These are phyloP conservation scores for Russula vinacea DNA, from an alignment of 768 basidiomycete species.

Conservation along the genomic window DNA sequence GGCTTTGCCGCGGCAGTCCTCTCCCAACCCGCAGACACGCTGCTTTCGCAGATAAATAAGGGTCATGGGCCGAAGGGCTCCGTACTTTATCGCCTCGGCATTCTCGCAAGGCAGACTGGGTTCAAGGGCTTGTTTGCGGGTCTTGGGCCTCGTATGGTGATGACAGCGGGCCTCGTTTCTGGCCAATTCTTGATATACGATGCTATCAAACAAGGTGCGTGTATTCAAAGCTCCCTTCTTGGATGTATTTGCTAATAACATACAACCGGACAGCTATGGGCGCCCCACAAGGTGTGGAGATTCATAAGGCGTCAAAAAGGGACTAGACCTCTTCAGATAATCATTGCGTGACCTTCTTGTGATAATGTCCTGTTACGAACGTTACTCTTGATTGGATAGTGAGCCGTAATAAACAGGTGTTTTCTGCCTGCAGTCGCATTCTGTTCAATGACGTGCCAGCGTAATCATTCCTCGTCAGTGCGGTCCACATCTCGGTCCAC, in stretches of 20 bases:
- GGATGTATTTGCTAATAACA: slow-evolving; percentile 7
- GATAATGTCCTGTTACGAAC: not conserved
- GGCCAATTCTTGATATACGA: slow-evolving; percentile 82
- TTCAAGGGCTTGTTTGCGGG: slow-evolving; percentile 73
- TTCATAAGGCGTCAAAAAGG: slow-evolving; percentile 55
- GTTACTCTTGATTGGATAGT: not conserved
- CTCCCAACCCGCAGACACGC: slow-evolving; percentile 82
- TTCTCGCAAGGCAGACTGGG: slow-evolving; percentile 66
- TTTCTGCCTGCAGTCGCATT: not conserved
- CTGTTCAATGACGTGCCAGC: not conserved
- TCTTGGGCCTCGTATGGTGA: slow-evolving; percentile 79
- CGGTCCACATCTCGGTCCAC: not conserved
- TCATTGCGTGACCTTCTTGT: not conserved
- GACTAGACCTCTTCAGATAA: not conserved
- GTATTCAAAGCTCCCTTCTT: not conserved
- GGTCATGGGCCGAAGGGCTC: slow-evolving; percentile 76
- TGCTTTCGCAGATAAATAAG: slow-evolving; percentile 82
- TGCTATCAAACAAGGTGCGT: slow-evolving; percentile 57
- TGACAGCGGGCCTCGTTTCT: slow-evolving; percentile 78
- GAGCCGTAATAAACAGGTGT: not conserved
- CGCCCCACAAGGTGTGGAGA: slow-evolving; percentile 70
- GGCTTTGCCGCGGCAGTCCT: slow-evolving; percentile 80
- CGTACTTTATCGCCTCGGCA: slow-evolving; percentile 61
- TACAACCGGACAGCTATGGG: slow-evolving; percentile 43
- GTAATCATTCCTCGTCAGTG: slow-evolving; percentile 11